These are phyloP conservation scores for Pluteus cervinus DNA, from an alignment of 768 basidiomycete species.

Conservation along the genomic window DNA sequence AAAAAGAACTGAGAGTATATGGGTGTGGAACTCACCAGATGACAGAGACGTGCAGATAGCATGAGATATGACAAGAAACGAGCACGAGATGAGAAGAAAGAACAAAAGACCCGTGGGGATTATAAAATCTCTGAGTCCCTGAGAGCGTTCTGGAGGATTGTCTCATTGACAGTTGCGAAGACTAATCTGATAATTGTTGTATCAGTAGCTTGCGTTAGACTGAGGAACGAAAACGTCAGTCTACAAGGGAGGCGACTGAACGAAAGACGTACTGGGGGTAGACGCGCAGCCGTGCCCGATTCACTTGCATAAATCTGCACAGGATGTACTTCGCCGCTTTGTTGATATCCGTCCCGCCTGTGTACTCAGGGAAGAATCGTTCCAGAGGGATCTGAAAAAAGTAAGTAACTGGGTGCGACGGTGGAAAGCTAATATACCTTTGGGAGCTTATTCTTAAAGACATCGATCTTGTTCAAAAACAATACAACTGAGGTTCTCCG, in stretches of 20 bases:
- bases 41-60: too few species aligned
- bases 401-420: too few species aligned
- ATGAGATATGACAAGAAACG: too few species aligned
- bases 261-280: constrained; percentile 73
- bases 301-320: constrained; percentile 92
- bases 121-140: constrained; percentile 77
- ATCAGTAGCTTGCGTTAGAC: constrained; percentile 84
- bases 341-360: constrained; percentile 83
- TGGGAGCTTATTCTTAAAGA: constrained; percentile 85
- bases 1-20: too few species aligned
- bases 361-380: constrained; percentile 81
- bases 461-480: constrained; percentile 90
- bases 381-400: constrained; percentile 75
- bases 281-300: constrained; percentile 73
- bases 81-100: too few species aligned
- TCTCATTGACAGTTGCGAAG: constrained; percentile 87
- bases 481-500: constrained; percentile 85
- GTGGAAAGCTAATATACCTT: constrained; percentile 22
- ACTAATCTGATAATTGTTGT: constrained; percentile 77
- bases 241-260: background rate
- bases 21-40: too few species aligned
- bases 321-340: constrained; percentile 92
- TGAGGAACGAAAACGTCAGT: constrained; percentile 17
- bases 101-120: constrained; percentile 17
- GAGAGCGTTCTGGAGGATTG: constrained; percentile 81